Conservation (phyloP, 768 basidiomycete genomes). For the Podaxis sp. region DNA sequence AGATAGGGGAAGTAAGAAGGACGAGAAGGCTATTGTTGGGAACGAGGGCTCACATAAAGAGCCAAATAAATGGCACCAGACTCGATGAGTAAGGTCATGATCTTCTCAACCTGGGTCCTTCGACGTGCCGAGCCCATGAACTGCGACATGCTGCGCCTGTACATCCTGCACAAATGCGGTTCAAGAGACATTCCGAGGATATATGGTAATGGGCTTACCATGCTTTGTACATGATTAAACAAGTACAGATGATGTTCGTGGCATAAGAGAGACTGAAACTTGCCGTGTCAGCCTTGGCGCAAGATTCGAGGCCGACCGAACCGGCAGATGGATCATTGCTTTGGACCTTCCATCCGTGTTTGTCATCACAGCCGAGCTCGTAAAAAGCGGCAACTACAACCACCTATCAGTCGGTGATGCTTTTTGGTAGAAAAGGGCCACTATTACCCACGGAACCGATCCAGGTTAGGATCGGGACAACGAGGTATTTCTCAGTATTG, state of each 20-base stretch:
- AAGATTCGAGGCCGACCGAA: constrained; percentile 24
- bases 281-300: constrained; percentile 27
- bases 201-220: constrained; percentile 19
- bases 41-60: constrained; percentile 23
- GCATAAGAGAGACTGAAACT: constrained; percentile 30
- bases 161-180: constrained; percentile 18
- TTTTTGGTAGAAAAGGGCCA: not conserved
- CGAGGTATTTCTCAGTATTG: constrained; percentile 19
- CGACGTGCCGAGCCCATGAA: constrained; percentile 26
- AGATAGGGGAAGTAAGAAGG: not conserved
- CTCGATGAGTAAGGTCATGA: constrained; percentile 28
- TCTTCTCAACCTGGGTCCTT: constrained; percentile 27
- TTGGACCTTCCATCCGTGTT: constrained; percentile 25
- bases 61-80: constrained; percentile 28
- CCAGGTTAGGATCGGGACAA: constrained; percentile 26
- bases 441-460: constrained; percentile 25
- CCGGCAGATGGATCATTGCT: constrained; percentile 24
- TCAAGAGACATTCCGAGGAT: not conserved
- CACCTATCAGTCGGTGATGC: not conserved
- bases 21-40: not conserved
- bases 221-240: constrained; percentile 27
- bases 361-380: constrained; percentile 30
- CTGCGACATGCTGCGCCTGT: constrained; percentile 25
- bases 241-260: constrained; percentile 30
- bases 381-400: constrained; percentile 27